Base-by-base conservation (phyloP, 2,329 filamentous ascomycete species). In the Colletotrichum tropicicola region DNA sequence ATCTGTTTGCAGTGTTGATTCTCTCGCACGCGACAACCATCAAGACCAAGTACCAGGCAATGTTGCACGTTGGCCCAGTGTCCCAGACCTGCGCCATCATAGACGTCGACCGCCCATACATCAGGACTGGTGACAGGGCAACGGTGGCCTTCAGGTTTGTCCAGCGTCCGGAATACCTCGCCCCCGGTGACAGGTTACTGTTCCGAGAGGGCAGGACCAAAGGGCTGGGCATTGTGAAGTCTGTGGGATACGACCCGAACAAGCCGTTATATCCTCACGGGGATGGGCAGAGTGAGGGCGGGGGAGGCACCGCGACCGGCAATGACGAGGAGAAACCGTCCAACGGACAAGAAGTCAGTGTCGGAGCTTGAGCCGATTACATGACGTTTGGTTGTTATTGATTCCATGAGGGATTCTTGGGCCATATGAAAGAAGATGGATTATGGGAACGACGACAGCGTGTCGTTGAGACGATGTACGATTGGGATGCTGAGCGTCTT, bases 61-160 rank as follows among this genome's bases (percentile, higher is more conserved):
- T 98, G 94, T 85, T 99, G 21, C 96, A 99, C 72, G 94, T 99
- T 5, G 96, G 96, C 0, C 92, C 96, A 0, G 92, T 99, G 44
- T 93, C 92, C 41, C 96, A 99, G 80, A 99, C 96, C 0, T 99
- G 96, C 74, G 90, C 94, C 10, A 98, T 99, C 74, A 97, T 99
- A 73, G 96, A 98, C 73, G 96, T 99, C 69, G 96, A 99, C 75
- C 90, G 95, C n/a, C 92, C 92, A 25, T 96, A 94, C 72, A 98
- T 99, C 69, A 89, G 96, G 7, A 98, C 95, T 0, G 96, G 96
- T 9, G 96, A 98, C 76, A 86, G 95, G n/a, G 96, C 96, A 2
- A 90, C 90, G 0, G 96, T 99, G 1, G 96, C 95, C 0, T 99
- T 99, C 80, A 89, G 91, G 9, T 99, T 99, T 74, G 91, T 98